Conservation (phyloP, 2,329 filamentous ascomycete genomes). For the Daldinia sp. region DNA sequence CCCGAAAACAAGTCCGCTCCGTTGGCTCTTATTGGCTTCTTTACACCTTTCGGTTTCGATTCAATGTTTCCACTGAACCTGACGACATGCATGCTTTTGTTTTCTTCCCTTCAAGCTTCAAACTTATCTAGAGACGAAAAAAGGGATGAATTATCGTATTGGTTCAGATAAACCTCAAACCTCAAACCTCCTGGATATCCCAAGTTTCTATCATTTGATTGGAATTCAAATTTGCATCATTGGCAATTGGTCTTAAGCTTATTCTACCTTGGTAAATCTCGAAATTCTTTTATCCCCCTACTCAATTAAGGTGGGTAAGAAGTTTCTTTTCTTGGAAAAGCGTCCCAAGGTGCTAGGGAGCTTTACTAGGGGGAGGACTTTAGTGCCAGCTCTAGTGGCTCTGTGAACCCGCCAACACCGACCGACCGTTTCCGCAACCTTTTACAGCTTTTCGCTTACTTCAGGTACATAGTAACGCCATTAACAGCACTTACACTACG, state of each 20-base stretch:
- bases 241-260: slow-evolving; percentile 14
- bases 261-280: slow-evolving; percentile 21
- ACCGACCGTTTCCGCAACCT: slow-evolving; percentile 23
- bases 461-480: no score
- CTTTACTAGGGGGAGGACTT: background rate
- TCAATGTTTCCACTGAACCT: slow-evolving; percentile 14
- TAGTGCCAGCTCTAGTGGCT: background rate
- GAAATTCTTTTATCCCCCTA: slow-evolving; percentile 8
- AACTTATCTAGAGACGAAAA: slow-evolving; percentile 22
- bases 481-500: no score
- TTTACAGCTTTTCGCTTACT: slow-evolving; percentile 5
- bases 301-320: slow-evolving; percentile 21
- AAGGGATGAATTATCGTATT: slow-evolving; percentile 23
- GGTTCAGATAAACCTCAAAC: no score
- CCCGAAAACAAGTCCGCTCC: slow-evolving; percentile 31
- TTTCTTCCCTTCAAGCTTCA: slow-evolving; percentile 15
- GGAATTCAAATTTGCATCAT: slow-evolving; percentile 22
- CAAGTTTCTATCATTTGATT: slow-evolving; percentile 13
- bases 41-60: slow-evolving; percentile 18
- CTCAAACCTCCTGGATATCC: slow-evolving; percentile 1
- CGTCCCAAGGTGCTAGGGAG: background rate
- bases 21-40: slow-evolving; percentile 4
- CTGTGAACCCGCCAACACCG: slow-evolving; percentile 8
- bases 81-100: slow-evolving; percentile 27
- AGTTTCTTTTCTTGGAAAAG: slow-evolving; percentile 22